Evolutionary conservation across 306 rosid genomes (phyloP).

Genomic region (Cicer chorassanicum): DNA sequence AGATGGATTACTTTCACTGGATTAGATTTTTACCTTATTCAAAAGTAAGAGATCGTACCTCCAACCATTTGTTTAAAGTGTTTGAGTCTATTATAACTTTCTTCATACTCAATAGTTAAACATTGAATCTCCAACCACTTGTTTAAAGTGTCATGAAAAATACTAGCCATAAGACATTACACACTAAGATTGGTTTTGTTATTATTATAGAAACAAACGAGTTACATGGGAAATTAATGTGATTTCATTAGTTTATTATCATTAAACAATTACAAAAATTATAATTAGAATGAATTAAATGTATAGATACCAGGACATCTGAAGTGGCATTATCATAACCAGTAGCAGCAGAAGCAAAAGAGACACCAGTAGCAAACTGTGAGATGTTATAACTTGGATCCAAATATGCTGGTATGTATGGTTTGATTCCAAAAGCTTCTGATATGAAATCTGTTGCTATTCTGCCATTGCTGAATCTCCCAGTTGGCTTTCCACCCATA

Average conservation of each 20-base stretch:
- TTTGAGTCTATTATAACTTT: too few relatives aligned
- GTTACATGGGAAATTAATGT: background rate
- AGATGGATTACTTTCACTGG: too few relatives aligned
- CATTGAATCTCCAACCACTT: too few relatives aligned
- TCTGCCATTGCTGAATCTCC: slow-evolving; percentile 84
- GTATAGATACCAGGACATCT: slow-evolving; percentile 58
- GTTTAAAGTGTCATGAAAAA: too few relatives aligned
- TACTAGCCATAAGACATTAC: background rate
- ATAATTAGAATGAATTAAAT: background rate
- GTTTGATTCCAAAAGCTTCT: slow-evolving; percentile 64
- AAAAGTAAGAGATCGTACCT: too few relatives aligned
- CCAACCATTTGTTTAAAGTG: too few relatives aligned
- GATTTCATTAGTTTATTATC: background rate
- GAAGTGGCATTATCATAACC: slow-evolving; percentile 97
- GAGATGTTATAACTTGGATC: slow-evolving; percentile 77
- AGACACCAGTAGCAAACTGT: slow-evolving; percentile 76
- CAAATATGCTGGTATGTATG: slow-evolving; percentile 76
- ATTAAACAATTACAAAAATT: background rate
- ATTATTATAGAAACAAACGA: background rate
- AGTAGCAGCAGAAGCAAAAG: slow-evolving; percentile 91
- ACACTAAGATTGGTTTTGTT: background rate
- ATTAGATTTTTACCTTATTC: too few relatives aligned
- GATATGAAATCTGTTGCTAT: slow-evolving; percentile 83
- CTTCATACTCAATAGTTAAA: too few relatives aligned
- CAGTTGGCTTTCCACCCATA: slow-evolving; percentile 71